A percentile compares a stretch with the other conserved stretches of the same genome.
These are phyloP conservation scores for Metroxylon sagu DNA, from an alignment of 176 grass and related monocot genomes.

Conservation along the genomic window DNA sequence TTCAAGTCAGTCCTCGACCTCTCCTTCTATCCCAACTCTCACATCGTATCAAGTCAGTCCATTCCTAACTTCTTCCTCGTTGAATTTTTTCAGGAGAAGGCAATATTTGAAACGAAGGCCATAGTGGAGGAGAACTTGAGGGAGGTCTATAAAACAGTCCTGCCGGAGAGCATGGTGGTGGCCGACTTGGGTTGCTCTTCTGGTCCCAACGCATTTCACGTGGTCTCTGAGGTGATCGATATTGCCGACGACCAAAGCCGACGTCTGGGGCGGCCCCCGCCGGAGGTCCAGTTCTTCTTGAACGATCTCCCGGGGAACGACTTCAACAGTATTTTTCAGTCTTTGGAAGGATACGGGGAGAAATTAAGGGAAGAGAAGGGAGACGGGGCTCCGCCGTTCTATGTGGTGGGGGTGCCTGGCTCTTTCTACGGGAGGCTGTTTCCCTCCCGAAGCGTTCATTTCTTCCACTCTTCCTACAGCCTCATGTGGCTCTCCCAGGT, in stretches of 20 bases:
- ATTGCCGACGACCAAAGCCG: neutral
- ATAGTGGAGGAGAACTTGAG: conserved; percentile 14
- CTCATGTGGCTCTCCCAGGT: conserved; percentile 68
- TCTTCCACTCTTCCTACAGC: conserved; percentile 59
- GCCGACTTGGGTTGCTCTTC: conserved; percentile 45
- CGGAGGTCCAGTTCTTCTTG: conserved; percentile 56
- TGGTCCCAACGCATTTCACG: conserved; percentile 25
- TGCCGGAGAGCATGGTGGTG: conserved; percentile 20
- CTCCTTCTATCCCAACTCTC: neutral
- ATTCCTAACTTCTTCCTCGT: too few relatives aligned
- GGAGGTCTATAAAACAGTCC: conserved; percentile 9
- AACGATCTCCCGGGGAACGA: conserved; percentile 51
- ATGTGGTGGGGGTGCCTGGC: too few relatives aligned
- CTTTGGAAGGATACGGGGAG: conserved; percentile 4
- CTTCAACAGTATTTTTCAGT: conserved; percentile 51
- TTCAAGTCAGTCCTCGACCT: conserved; percentile 16
- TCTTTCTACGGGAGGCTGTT: too few relatives aligned
- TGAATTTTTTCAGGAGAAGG: conserved; percentile 22
- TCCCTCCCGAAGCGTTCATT: conserved; percentile 19
- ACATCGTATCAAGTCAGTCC: too few relatives aligned
- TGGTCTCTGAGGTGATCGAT: conserved; percentile 22
- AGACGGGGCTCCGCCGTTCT: neutral
- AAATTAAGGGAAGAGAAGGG: neutral
- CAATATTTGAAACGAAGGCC: conserved; percentile 12
- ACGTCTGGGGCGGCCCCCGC: neutral